Conservation (phyloP, 164 flowering plant species). For the Aristolochia californica region DNA sequence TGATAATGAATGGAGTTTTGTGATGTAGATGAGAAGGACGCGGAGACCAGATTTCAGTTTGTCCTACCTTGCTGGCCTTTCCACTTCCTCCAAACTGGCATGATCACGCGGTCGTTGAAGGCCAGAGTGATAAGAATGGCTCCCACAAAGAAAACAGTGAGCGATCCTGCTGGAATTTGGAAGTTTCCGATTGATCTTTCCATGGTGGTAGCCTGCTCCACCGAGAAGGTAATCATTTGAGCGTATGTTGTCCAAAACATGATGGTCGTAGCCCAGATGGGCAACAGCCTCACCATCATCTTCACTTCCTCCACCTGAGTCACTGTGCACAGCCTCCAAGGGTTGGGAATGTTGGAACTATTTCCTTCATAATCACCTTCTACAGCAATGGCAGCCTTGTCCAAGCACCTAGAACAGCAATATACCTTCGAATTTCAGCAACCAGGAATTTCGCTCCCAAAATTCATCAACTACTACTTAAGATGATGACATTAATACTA, state of each 20-base stretch:
- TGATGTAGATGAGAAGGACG: no score
- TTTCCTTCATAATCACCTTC: constrained; percentile 9
- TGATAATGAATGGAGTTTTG: no score
- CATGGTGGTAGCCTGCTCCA: constrained; percentile 86
- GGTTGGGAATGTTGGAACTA: constrained; percentile 47
- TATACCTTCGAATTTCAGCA: no score
- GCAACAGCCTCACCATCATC: constrained; percentile 72
- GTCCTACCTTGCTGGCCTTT: constrained; percentile 67
- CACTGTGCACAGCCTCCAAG: constrained; percentile 71
- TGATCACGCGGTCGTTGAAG: constrained; percentile 57
- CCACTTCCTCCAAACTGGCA: constrained; percentile 78
- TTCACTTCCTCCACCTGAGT: constrained; percentile 90
- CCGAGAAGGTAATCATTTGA: constrained; percentile 92
- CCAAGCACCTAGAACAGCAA: constrained; percentile 82
- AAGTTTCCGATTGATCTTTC: constrained; percentile 51
- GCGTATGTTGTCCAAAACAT: constrained; percentile 97
- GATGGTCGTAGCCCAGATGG: constrained; percentile 93
- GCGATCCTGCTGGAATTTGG: constrained; percentile 85
- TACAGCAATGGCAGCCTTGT: constrained; percentile 72
- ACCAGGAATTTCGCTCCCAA: no score
- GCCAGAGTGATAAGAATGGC: constrained; percentile 63
- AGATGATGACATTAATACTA: no score
- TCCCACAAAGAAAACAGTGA: constrained; percentile 77
- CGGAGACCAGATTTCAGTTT: no score
- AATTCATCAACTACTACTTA: no score